phyloP scores from a whole-genome alignment of 2,329 filamentous ascomycete species.

The Fusarium agapanthi region DNA sequence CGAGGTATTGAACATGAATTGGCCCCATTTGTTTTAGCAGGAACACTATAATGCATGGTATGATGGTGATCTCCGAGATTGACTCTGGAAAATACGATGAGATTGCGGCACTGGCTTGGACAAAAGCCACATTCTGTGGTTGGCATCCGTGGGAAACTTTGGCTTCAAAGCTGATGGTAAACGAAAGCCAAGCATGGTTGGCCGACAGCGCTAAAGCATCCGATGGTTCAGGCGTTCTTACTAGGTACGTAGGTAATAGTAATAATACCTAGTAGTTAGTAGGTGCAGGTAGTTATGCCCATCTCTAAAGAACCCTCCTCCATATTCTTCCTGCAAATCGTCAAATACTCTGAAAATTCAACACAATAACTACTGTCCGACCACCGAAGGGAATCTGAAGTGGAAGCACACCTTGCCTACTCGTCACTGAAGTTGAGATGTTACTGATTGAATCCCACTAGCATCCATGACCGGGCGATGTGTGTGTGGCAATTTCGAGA shows the following conservation, averaged over 20 bases:
- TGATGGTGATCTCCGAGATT: conserved; percentile 27
- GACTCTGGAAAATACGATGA: conserved; percentile 20
- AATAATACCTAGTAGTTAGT: not conserved
- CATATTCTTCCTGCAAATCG: conserved; percentile 10
- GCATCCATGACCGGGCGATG: not conserved
- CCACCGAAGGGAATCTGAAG: not conserved
- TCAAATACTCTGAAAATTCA: conserved; percentile 13
- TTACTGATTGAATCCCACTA: conserved; percentile 12
- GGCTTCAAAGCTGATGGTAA: conserved; percentile 16
- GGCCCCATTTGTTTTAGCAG: conserved; percentile 5
- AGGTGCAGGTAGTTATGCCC: conserved; percentile 3
- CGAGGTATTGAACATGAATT: not conserved
- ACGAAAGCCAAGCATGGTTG: conserved; percentile 15
- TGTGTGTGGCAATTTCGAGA: conserved; percentile 22
- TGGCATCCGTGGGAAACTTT: conserved; percentile 28
- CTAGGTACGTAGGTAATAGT: conserved; percentile 26
- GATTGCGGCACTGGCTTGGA: conserved; percentile 20
- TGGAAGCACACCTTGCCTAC: not conserved
- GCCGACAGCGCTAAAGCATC: conserved; percentile 34
- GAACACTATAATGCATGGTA: conserved; percentile 13
- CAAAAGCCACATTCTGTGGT: conserved; percentile 34
- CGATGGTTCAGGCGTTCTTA: conserved; percentile 28
- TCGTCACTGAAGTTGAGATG: conserved; percentile 3
- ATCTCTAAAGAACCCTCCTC: conserved; percentile 35
- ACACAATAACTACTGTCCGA: not conserved